phyloP scores from a whole-genome alignment of 106 monocot species.

The Allium sativum region DNA sequence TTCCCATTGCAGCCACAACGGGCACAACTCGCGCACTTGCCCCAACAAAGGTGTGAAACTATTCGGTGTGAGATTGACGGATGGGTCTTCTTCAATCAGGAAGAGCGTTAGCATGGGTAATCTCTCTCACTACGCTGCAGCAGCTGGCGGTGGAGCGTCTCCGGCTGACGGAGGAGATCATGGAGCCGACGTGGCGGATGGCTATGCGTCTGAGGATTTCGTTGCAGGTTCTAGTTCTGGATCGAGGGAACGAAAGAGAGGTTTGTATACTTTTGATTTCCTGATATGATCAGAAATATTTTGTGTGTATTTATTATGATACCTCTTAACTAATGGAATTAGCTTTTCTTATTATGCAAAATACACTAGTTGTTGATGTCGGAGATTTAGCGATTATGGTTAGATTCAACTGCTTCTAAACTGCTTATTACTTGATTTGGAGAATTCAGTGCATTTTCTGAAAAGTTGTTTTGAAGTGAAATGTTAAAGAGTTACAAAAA shows the following conservation, averaged over 20 bases:
- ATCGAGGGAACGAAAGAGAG: slow-evolving; percentile 78
- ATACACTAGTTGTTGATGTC: too few species aligned
- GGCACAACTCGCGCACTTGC: slow-evolving; percentile 52
- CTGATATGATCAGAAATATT: too few species aligned
- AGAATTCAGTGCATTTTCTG: too few species aligned
- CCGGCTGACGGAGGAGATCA: slow-evolving; percentile 33
- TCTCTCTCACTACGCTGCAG: slow-evolving; percentile 43
- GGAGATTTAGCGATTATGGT: too few species aligned
- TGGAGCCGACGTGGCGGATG: slow-evolving; percentile 19
- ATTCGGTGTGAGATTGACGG: slow-evolving; percentile 33
- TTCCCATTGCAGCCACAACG: slow-evolving; percentile 52
- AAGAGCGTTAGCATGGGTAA: slow-evolving; percentile 65
- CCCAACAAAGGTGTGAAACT: slow-evolving; percentile 35
- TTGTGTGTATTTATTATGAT: too few species aligned
- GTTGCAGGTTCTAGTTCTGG: slow-evolving; percentile 55
- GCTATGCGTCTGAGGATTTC: slow-evolving; percentile 81
- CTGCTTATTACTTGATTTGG: too few species aligned
- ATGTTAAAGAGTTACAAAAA: too few species aligned
- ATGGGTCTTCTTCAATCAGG: slow-evolving; percentile 24
- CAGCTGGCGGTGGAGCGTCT: slow-evolving; percentile 32
- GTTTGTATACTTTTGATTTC: slow-evolving; percentile 11
- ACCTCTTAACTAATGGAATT: too few species aligned
- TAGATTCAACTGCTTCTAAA: too few species aligned
- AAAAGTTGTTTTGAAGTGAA: too few species aligned
- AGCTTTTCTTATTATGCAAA: too few species aligned